Conservation (phyloP, 108 stramenopile genomes). For the Conticribra weissflogii region DNA sequence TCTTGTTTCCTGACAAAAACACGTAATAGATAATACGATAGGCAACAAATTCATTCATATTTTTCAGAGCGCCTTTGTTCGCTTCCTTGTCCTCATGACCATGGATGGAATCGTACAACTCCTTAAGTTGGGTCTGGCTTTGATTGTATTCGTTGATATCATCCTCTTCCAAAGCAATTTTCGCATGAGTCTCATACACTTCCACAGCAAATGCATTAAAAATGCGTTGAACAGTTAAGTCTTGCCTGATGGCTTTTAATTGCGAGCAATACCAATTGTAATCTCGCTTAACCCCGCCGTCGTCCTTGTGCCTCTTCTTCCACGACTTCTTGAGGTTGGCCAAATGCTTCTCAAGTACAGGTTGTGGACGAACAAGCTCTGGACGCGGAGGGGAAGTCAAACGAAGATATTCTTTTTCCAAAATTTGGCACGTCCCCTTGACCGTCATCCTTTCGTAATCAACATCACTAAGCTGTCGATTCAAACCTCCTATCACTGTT, state of each 20-base stretch:
- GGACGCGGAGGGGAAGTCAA: slow-evolving; percentile 76
- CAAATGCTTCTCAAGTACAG: slow-evolving; percentile 63
- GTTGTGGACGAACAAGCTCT: slow-evolving; percentile 72
- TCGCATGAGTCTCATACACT: slow-evolving; percentile 95
- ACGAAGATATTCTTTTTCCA: slow-evolving; percentile 87
- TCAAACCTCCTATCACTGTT: slow-evolving; percentile 62
- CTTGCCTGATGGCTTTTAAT: slow-evolving; percentile 94
- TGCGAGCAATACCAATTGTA: slow-evolving; percentile 94
- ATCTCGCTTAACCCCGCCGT: slow-evolving; percentile 42
- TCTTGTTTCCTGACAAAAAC: slow-evolving; percentile 67
- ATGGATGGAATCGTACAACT: slow-evolving; percentile 59
- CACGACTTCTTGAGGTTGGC: slow-evolving; percentile 54
- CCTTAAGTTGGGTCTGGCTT: slow-evolving; percentile 92
- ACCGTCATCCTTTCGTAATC: slow-evolving; percentile 81
- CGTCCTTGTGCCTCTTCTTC: slow-evolving; percentile 28
- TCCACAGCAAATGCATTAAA: slow-evolving; percentile 86
- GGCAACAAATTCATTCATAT: slow-evolving; percentile 76
- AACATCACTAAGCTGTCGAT: slow-evolving; percentile 48
- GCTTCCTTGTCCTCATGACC: slow-evolving; percentile 28
- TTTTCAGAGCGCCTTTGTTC: slow-evolving; percentile 41
- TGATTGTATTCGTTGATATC: slow-evolving; percentile 94
- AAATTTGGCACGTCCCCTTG: slow-evolving; percentile 69
- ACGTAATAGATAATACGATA: slow-evolving; percentile 86
- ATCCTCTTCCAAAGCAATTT: slow-evolving; percentile 90
- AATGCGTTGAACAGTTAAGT: slow-evolving; percentile 93